Conservation (phyloP, 2,329 filamentous ascomycete species). For the Penicillium sp. region DNA sequence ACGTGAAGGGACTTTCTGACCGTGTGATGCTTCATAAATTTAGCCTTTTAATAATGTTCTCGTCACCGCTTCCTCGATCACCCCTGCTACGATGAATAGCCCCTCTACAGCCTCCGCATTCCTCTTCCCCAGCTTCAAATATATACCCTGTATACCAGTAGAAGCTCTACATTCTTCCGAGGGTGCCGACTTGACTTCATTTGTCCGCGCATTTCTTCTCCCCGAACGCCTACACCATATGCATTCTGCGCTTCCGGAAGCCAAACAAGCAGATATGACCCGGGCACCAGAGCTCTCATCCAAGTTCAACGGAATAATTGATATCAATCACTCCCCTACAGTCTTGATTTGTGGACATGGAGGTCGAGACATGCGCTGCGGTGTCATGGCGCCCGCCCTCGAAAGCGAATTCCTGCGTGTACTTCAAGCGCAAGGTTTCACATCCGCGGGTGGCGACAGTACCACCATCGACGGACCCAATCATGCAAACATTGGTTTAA, state of each 20-base stretch:
- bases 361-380: conserved; percentile 79
- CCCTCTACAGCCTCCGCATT: conserved; percentile 62
- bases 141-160: conserved; percentile 72
- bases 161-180: conserved; percentile 53
- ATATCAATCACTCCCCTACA: conserved; percentile 61
- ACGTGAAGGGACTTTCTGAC: conserved; percentile 1
- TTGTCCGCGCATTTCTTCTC: conserved; percentile 50
- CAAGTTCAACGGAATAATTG: conserved; percentile 63
- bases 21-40: neutral
- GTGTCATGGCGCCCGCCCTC: conserved; percentile 75
- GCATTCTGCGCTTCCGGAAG: conserved; percentile 35
- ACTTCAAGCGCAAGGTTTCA: conserved; percentile 36
- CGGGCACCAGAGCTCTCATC: conserved; percentile 54
- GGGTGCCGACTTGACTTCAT: conserved; percentile 43
- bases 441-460: conserved; percentile 21
- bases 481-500: conserved; percentile 46
- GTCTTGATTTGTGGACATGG: conserved; percentile 89
- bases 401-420: conserved; percentile 67
- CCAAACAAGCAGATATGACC: conserved; percentile 40
- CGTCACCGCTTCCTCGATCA: conserved; percentile 76
- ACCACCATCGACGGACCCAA: conserved; percentile 32
- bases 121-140: conserved; percentile 82
- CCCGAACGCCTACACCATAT: conserved; percentile 39
- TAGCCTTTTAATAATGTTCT: conserved; percentile 85
- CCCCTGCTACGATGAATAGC: conserved; percentile 49